phyloP scores from a whole-genome alignment of 306 rosid genomes.

The Cicer arietinum region DNA sequence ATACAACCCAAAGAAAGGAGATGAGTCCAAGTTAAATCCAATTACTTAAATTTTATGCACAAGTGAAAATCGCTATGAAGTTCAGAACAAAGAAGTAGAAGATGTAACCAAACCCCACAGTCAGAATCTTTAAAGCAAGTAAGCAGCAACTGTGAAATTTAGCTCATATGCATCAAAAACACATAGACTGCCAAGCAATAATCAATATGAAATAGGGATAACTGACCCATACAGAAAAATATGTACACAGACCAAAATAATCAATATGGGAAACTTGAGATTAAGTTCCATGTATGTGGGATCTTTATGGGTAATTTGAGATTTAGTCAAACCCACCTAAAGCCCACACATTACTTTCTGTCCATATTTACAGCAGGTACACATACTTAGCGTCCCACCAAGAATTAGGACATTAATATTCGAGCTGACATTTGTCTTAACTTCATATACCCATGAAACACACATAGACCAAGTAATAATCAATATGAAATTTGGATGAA shows the following conservation, averaged over 20 bases:
- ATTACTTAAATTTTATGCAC: not conserved
- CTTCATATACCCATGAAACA: too few relatives aligned
- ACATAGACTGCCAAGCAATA: not conserved
- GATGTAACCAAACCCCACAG: too few relatives aligned
- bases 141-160: not conserved
- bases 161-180: constrained; percentile 1
- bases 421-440: not conserved
- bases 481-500: too few relatives aligned
- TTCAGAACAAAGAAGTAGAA: not conserved
- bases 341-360: constrained; percentile 54
- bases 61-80: constrained; percentile 9
- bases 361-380: constrained; percentile 80
- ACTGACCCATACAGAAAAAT: constrained; percentile 13
- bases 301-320: constrained; percentile 53
- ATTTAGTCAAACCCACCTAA: constrained; percentile 64
- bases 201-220: constrained; percentile 12
- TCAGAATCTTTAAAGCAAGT: too few relatives aligned
- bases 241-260: not conserved
- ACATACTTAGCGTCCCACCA: constrained; percentile 63
- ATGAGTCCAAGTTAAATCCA: not conserved
- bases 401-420: constrained; percentile 70
- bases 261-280: constrained; percentile 47
- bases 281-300: constrained; percentile 46
- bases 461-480: too few relatives aligned
- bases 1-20: constrained; percentile 23